These are phyloP conservation scores for Ligustrum vulgare DNA, from an alignment of 257 asterid species.

Conservation along the genomic window DNA sequence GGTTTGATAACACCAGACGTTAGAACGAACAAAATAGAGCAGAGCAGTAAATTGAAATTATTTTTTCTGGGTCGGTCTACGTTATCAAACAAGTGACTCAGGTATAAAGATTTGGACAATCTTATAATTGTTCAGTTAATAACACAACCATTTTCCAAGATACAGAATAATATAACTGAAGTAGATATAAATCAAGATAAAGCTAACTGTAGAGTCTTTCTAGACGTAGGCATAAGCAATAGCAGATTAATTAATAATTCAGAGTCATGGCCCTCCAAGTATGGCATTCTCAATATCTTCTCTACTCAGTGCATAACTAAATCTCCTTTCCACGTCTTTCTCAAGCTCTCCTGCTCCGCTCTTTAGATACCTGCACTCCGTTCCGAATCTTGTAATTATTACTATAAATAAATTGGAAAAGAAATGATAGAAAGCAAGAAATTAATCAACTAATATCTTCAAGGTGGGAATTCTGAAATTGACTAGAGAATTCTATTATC, in stretches of 20 bases:
- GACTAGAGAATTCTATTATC: neutral
- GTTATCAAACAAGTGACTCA: neutral
- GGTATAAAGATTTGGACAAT: neutral
- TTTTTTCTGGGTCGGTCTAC: too few species aligned
- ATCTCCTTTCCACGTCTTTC: slow-evolving; percentile 89
- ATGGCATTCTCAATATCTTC: slow-evolving; percentile 97
- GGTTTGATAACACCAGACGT: too few species aligned
- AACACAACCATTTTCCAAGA: neutral
- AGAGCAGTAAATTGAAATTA: neutral
- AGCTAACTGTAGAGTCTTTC: neutral
- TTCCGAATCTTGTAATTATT: neutral
- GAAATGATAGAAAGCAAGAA: neutral
- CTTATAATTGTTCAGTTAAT: neutral
- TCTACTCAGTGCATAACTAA: slow-evolving; percentile 93
- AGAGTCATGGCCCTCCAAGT: slow-evolving; percentile 88
- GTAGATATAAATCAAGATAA: neutral
- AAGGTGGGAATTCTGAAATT: neutral
- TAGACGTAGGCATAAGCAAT: neutral
- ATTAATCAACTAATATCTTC: too few species aligned
- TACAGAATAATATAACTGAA: neutral
- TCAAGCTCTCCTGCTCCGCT: slow-evolving; percentile 81
- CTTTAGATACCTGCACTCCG: slow-evolving; percentile 75
- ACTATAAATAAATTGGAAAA: neutral
- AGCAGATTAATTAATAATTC: neutral
- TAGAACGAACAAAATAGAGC: neutral